Conservation (phyloP, 805 yeast genomes). For the Grigorovia jiainica region DNA sequence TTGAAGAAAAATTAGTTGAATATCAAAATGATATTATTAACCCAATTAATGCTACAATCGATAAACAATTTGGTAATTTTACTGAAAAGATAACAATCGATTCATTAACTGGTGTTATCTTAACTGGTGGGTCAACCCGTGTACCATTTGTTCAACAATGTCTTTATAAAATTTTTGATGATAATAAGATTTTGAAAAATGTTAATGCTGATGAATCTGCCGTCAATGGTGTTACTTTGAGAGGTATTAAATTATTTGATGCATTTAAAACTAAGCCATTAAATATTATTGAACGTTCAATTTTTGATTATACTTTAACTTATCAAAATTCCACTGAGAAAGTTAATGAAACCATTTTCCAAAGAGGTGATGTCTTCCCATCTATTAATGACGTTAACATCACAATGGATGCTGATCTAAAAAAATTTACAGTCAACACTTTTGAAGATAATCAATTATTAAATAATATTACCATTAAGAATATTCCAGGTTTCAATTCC, state of each 20-base stretch:
- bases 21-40: constrained; percentile 31
- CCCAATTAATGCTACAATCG: constrained; percentile 49
- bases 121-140: constrained; percentile 87
- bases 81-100: constrained; percentile 21
- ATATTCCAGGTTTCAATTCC: constrained; percentile 28
- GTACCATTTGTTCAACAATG: constrained; percentile 76
- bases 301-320: constrained; percentile 38
- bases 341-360: constrained; percentile 33
- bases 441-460: constrained; percentile 17
- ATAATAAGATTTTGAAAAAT: constrained; percentile 58
- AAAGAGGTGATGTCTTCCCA: constrained; percentile 35
- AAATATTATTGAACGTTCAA: constrained; percentile 45
- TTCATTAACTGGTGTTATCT: constrained; percentile 55
- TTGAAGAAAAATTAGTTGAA: constrained; percentile 39
- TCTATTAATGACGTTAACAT: constrained; percentile 25
- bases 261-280: constrained; percentile 53
- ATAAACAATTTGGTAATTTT: constrained; percentile 24
- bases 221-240: constrained; percentile 78
- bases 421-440: constrained; percentile 30
- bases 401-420: constrained; percentile 24
- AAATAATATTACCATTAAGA: constrained; percentile 9
- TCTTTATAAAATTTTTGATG: constrained; percentile 45
- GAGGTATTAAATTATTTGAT: constrained; percentile 68
- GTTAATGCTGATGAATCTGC: constrained; percentile 96
- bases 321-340: constrained; percentile 23